These are phyloP conservation scores for Puya raimondii DNA, from an alignment of 176 grass and related monocot species.

Conservation along the genomic window DNA sequence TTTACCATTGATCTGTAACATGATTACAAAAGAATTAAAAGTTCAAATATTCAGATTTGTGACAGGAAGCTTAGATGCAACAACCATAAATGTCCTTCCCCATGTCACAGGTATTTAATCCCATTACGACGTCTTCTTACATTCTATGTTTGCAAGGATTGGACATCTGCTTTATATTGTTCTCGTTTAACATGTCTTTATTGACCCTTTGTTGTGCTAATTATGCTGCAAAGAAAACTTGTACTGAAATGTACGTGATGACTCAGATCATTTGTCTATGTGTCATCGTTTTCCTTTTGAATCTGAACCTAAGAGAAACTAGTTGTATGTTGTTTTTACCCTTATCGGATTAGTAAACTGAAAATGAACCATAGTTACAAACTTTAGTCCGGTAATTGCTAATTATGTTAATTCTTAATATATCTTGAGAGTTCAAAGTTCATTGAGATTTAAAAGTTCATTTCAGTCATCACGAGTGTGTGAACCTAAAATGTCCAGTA, in stretches of 20 bases:
- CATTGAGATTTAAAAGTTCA: too few relatives aligned
- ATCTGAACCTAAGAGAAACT: background rate
- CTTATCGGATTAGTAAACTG: too few relatives aligned
- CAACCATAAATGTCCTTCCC: conserved; percentile 93
- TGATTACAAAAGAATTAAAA: conserved; percentile 25
- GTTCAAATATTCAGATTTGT: conserved; percentile 59
- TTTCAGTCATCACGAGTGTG: too few relatives aligned
- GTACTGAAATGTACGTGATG: background rate
- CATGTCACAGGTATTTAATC: conserved; percentile 72
- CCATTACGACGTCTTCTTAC: conserved; percentile 1
- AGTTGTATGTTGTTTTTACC: background rate
- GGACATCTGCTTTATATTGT: background rate
- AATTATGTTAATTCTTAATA: too few relatives aligned
- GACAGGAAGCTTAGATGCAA: conserved; percentile 73
- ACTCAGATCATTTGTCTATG: background rate
- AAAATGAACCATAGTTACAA: too few relatives aligned
- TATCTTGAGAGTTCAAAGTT: too few relatives aligned
- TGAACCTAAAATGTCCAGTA: too few relatives aligned
- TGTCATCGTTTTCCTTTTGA: background rate
- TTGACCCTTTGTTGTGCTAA: background rate
- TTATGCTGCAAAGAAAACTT: background rate
- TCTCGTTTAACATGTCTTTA: background rate
- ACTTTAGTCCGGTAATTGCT: too few relatives aligned
- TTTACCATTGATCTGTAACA: conserved; percentile 2
- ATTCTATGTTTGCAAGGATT: background rate